Conservation (phyloP, 176 grass and related monocot genomes). For the Areca catechu region DNA sequence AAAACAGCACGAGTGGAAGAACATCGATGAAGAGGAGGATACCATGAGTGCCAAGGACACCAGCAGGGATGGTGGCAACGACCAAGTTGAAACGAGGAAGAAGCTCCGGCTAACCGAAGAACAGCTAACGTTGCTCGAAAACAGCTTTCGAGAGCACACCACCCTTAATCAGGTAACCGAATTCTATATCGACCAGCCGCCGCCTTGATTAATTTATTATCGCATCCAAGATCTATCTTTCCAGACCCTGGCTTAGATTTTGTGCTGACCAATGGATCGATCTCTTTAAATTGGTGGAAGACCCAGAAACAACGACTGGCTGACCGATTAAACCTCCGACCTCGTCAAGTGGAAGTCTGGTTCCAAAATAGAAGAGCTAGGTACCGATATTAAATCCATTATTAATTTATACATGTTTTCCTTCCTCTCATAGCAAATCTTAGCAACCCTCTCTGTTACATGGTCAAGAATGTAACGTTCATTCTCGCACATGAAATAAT, state of each 20-base stretch:
- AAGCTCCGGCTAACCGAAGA: slow-evolving; percentile 63
- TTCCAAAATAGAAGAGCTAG: slow-evolving; percentile 90
- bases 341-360: slow-evolving; percentile 85
- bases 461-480: too few relatives aligned
- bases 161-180: slow-evolving; percentile 50
- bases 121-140: slow-evolving; percentile 47
- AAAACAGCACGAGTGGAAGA: slow-evolving; percentile 7
- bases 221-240: too few relatives aligned
- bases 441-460: too few relatives aligned
- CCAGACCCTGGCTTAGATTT: too few relatives aligned
- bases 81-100: slow-evolving; percentile 26
- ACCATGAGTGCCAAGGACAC: slow-evolving; percentile 3
- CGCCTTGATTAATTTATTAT: too few relatives aligned
- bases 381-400: slow-evolving; percentile 18
- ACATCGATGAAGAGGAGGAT: background rate
- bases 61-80: background rate
- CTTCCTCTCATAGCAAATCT: too few relatives aligned
- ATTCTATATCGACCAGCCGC: background rate
- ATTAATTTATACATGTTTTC: too few relatives aligned
- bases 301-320: slow-evolving; percentile 55
- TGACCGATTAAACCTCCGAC: slow-evolving; percentile 39
- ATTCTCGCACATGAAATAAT: too few relatives aligned
- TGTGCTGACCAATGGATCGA: background rate
- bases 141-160: slow-evolving; percentile 42
- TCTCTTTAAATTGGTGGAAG: slow-evolving; percentile 31